phyloP scores from a whole-genome alignment of 768 basidiomycete species.

The Boletus tomentosulus region DNA sequence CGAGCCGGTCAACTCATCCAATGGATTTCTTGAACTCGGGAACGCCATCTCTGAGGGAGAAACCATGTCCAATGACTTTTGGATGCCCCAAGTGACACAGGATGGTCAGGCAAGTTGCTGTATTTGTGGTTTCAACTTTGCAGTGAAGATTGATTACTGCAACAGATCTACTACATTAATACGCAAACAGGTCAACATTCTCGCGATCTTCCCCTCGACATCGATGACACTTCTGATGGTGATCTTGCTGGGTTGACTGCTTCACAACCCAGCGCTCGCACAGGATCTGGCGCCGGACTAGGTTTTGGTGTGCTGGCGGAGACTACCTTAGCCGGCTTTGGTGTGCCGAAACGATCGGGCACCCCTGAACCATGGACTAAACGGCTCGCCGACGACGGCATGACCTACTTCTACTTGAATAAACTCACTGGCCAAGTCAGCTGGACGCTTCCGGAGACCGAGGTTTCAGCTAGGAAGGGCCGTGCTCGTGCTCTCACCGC shows the following conservation, averaged over 20 bases:
- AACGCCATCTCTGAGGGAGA: slow-evolving; percentile 25
- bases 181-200: slow-evolving; percentile 81
- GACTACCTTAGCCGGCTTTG: slow-evolving; percentile 51
- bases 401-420: slow-evolving; percentile 78
- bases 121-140: neutral
- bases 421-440: slow-evolving; percentile 60
- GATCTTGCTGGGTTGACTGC: slow-evolving; percentile 55
- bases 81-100: slow-evolving; percentile 82
- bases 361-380: slow-evolving; percentile 83
- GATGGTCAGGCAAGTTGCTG: slow-evolving; percentile 69
- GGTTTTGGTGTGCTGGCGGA: slow-evolving; percentile 39
- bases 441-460: slow-evolving; percentile 61
- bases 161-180: slow-evolving; percentile 92
- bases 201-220: slow-evolving; percentile 76
- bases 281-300: slow-evolving; percentile 50
- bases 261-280: slow-evolving; percentile 54
- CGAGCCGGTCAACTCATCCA: slow-evolving; percentile 33
- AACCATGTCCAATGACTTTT: slow-evolving; percentile 67
- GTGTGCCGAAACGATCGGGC: slow-evolving; percentile 51
- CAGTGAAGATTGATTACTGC: neutral
- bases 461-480: slow-evolving; percentile 25
- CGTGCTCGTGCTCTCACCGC: slow-evolving; percentile 32
- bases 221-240: slow-evolving; percentile 59
- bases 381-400: slow-evolving; percentile 76
- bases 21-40: slow-evolving; percentile 32